Evolutionary conservation across 371 early-diverging fungal genomes (phyloP), one percentile per base, ranked within the genome.

Genomic region (Encephalitozoon cuniculi): DNA sequence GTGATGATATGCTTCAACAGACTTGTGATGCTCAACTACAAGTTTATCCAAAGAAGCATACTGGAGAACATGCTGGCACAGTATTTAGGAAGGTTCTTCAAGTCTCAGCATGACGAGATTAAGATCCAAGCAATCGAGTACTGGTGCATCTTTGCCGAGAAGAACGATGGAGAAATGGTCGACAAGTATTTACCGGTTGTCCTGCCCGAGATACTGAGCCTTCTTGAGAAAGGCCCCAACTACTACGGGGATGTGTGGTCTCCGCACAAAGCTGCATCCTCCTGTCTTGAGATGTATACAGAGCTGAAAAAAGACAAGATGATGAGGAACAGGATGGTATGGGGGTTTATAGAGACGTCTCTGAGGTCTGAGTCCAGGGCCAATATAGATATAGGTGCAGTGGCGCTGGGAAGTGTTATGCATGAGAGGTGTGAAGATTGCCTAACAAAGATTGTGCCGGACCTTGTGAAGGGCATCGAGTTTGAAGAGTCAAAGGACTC

Each of bases 231-330:
- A 51, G 54, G 65, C 1, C 72, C 79, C 12, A 80, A 84, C 26
- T 69, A 77, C 30, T 46, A 40, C n/a, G 75, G 68, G 2, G 73
- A 77, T 18, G 59, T 32, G 43, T 82, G 82, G 82, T 64, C 54
- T 4, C 46, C 74, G 0, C 81, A 82, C 66, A 82, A 82, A 43
- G 82, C 83, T 34, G 77, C 82, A n/a, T 46, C 81, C 1, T 72
- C 76, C n/a, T 74, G 74, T 28, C 66, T 84, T 43, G 39, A 72
- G 34, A 39, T 41, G 2, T 74, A 81, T 18, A 25, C 76, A 25
- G 59, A 74, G 4, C 34, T 46, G 30, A 53, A 52, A 11, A 68
- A 65, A 3, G 49, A 26, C 21, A 43, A 63, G 40, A 25, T 84
- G 15, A 41, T 75, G 8, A 52, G 32, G 8, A 63, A 73, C n/a